A percentile compares a stretch with the other conserved stretches of the same genome.
phyloP scores from a whole-genome alignment of 441 rosid species.

The Populus hybrid region DNA sequence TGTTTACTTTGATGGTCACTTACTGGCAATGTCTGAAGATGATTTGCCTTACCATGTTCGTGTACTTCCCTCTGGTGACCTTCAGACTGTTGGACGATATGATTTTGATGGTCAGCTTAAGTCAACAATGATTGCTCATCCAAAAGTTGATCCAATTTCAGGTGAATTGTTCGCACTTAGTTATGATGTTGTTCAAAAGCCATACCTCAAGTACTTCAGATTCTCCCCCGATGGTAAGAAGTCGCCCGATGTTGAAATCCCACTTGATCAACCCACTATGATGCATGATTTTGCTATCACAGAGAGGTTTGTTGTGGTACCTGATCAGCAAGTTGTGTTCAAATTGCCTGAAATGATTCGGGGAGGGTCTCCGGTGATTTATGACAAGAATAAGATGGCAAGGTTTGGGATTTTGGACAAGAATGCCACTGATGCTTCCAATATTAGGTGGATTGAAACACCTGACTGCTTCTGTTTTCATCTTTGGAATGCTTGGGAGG shows the following conservation, averaged over 20 bases:
- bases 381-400: constrained; percentile 55
- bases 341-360: constrained; percentile 63
- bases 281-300: constrained; percentile 86
- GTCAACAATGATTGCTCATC: constrained; percentile 78
- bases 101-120: constrained; percentile 54
- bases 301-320: constrained; percentile 62
- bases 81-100: constrained; percentile 62
- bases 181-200: constrained; percentile 64
- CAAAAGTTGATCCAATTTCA: constrained; percentile 65
- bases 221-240: constrained; percentile 13
- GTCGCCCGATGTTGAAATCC: constrained; percentile 63
- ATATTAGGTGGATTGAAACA: constrained; percentile 59
- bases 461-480: constrained; percentile 75
- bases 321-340: constrained; percentile 87
- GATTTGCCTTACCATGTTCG: constrained; percentile 70
- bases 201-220: constrained; percentile 60
- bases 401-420: constrained; percentile 68
- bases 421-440: constrained; percentile 37
- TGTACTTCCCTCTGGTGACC: constrained; percentile 56
- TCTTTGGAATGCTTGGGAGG: constrained; percentile 94
- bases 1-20: constrained; percentile 54
- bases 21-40: constrained; percentile 90
- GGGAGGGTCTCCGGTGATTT: constrained; percentile 87
- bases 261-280: constrained; percentile 65
- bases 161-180: constrained; percentile 61